Percentiles rank a stretch among this genome's conserved stretches.
phyloP scores from a whole-genome alignment of 768 basidiomycete species.

The Auriscalpium orientale region DNA sequence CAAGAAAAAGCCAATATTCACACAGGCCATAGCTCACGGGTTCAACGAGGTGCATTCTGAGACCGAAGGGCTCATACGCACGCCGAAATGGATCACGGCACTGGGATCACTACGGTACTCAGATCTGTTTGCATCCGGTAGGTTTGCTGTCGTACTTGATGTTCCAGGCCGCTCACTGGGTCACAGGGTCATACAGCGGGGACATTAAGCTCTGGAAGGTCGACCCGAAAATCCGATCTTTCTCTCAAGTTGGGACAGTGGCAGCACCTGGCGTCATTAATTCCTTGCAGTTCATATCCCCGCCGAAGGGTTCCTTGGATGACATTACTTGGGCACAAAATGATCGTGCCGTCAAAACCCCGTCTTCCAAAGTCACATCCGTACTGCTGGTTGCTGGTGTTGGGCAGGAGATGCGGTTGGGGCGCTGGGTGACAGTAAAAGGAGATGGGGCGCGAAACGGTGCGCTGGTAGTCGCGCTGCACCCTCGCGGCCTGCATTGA shows the following conservation, averaged over 20 bases:
- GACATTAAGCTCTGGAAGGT: conserved; percentile 87
- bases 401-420: conserved; percentile 84
- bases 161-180: background rate
- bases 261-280: conserved; percentile 79
- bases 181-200: conserved; percentile 89
- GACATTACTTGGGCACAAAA: conserved; percentile 35
- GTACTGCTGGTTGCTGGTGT: conserved; percentile 69
- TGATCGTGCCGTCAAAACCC: conserved; percentile 12
- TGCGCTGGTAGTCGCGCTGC: conserved; percentile 54
- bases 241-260: conserved; percentile 57
- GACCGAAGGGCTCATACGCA: conserved; percentile 65
- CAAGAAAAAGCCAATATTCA: conserved; percentile 94
- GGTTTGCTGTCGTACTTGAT: conserved; percentile 13
- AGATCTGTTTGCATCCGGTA: conserved; percentile 87
- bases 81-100: conserved; percentile 88
- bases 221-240: conserved; percentile 69
- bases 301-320: conserved; percentile 35
- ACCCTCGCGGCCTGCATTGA: conserved; percentile 25
- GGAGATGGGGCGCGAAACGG: conserved; percentile 67
- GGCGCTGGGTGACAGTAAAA: conserved; percentile 80
- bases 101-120: conserved; percentile 80
- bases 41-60: conserved; percentile 63
- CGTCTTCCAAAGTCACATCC: conserved; percentile 5
- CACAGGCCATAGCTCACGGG: conserved; percentile 82
- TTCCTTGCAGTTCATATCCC: conserved; percentile 72